phyloP scores from a whole-genome alignment of 2,329 filamentous ascomycete genomes.

The Fusarium chaquense region DNA sequence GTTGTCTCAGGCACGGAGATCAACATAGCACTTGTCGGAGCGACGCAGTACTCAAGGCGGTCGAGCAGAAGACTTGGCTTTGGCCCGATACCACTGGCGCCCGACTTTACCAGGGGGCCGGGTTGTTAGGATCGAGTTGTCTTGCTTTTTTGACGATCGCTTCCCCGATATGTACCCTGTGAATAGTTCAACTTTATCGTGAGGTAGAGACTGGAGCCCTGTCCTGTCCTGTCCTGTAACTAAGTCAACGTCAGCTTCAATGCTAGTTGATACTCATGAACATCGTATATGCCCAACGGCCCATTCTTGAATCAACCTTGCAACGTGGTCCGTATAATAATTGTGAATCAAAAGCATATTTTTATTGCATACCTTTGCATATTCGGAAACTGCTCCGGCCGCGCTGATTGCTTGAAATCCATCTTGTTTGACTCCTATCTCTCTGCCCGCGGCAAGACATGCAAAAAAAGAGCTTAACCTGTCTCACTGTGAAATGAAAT shows the following conservation, averaged over 20 bases:
- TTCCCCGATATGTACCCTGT: conserved; percentile 33
- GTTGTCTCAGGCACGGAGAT: conserved; percentile 42
- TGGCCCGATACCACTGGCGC: conserved; percentile 45
- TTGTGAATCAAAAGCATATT: conserved; percentile 5
- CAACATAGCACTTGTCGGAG: conserved; percentile 28
- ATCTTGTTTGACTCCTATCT: neutral
- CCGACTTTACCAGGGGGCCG: conserved; percentile 41
- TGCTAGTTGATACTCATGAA: conserved; percentile 14
- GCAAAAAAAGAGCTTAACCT: neutral
- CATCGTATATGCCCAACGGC: neutral
- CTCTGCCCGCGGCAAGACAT: conserved; percentile 3
- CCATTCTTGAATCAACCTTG: neutral
- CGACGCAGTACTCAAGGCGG: conserved; percentile 30
- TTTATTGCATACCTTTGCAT: neutral
- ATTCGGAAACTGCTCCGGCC: neutral
- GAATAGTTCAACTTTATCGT: conserved; percentile 21
- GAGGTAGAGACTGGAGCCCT: neutral
- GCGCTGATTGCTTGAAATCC: conserved; percentile 6
- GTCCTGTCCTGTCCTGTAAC: conserved; percentile 19
- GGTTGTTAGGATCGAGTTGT: conserved; percentile 34
- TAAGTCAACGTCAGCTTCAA: conserved; percentile 11
- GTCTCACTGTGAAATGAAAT: conserved; percentile 31
- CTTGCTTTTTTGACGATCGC: conserved; percentile 30
- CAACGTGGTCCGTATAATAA: neutral
- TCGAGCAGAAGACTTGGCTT: conserved; percentile 44